Conservation (phyloP, 83 land plant genomes). For the Diphasiastrum complanatum region DNA sequence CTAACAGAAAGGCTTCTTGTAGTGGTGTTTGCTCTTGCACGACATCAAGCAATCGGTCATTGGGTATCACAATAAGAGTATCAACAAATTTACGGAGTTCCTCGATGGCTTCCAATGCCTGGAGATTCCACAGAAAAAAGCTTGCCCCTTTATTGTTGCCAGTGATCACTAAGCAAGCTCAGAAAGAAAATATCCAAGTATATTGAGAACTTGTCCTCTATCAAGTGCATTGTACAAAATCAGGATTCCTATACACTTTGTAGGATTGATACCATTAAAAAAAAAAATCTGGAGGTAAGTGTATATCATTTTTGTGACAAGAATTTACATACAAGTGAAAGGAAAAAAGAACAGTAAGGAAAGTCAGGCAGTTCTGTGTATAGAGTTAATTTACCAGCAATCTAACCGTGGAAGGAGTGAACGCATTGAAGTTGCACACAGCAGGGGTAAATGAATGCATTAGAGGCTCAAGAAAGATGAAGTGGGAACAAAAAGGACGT, state of each 20-base stretch:
- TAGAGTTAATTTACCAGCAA: too few relatives aligned
- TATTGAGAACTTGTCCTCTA: background rate
- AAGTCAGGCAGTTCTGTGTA: too few relatives aligned
- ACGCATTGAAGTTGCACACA: too few relatives aligned
- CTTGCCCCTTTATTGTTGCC: background rate
- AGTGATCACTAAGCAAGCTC: background rate
- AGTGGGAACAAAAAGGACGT: too few relatives aligned
- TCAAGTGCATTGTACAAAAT: background rate
- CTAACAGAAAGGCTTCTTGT: conserved; percentile 23
- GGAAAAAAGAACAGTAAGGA: too few relatives aligned
- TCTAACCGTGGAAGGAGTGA: too few relatives aligned
- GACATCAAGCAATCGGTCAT: conserved; percentile 16
- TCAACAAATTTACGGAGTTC: background rate
- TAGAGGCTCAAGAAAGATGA: too few relatives aligned
- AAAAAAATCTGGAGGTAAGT: too few relatives aligned
- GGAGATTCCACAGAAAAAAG: background rate
- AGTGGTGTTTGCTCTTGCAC: conserved; percentile 23
- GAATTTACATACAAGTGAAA: too few relatives aligned
- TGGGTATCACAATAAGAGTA: conserved; percentile 15
- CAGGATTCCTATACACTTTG: background rate
- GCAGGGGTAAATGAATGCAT: too few relatives aligned
- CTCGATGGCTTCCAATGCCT: conserved; percentile 10
- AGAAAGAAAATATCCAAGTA: background rate
- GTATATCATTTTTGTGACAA: too few relatives aligned
- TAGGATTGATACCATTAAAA: too few relatives aligned